phyloP scores from a whole-genome alignment of 2,329 filamentous ascomycete species.

The Penicillium sp. region DNA sequence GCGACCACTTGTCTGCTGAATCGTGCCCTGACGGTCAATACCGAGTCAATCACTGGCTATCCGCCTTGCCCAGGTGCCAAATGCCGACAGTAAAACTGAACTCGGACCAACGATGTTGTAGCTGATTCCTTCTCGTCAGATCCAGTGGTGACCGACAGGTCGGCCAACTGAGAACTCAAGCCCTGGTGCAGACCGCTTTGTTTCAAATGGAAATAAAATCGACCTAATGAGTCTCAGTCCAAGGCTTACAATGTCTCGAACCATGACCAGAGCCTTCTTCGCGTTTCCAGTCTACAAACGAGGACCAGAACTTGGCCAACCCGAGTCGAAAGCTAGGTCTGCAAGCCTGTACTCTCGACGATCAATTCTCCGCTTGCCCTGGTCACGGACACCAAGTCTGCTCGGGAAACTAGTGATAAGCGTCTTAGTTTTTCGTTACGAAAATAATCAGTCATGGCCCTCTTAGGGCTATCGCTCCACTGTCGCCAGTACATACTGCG shows the following conservation, averaged over 20 bases:
- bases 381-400: no score
- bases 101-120: constrained; percentile 54
- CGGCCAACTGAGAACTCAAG: constrained; percentile 54
- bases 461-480: no score
- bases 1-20: constrained; percentile 56
- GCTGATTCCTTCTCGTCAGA: constrained; percentile 64
- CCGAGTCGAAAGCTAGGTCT: no score
- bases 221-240: neutral
- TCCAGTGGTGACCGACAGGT: constrained; percentile 59
- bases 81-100: constrained; percentile 53
- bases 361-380: constrained; percentile 45
- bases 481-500: no score
- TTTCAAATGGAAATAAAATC: constrained; percentile 33
- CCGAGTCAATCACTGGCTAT: constrained; percentile 63
- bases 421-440: no score
- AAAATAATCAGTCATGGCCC: constrained; percentile 42
- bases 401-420: no score
- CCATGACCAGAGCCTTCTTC: no score
- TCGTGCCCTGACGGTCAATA: constrained; percentile 59
- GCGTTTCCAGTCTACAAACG: no score
- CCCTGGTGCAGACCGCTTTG: constrained; percentile 62
- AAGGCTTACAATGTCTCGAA: no score
- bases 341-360: no score
- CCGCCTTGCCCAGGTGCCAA: constrained; percentile 62
- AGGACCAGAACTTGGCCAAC: no score